Base-by-base conservation (phyloP, 148 eudicot genomes). In the Rhododendron williamsianum region DNA sequence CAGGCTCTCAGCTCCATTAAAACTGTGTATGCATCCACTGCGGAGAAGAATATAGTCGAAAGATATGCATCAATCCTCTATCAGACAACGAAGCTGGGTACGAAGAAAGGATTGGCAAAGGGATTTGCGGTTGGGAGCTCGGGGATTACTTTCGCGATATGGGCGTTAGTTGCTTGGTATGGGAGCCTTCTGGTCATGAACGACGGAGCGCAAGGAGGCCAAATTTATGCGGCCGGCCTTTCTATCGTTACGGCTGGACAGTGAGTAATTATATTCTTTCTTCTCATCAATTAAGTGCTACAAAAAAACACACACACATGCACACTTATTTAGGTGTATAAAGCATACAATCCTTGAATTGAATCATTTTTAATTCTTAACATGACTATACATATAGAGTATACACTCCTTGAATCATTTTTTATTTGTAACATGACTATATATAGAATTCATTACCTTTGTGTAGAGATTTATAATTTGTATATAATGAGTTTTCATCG, bases 141-240 rank as follows among this genome's bases (percentile, higher is more conserved):
- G 0, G 99, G 99, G 25, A 82, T 96, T 33, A 78, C 93, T 6
- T 96, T 94, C 69, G 95, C 95, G 2, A 96, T 96, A 71, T 96
- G 99, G 99, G 99, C 95, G 23, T 91, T 96, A 49, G 91, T 96
- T 73, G 98, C 99, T 72, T 96, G 99, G 99, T 96, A 96, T 88
- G 99, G 98, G 9, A 94, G 99, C 76, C 91, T 35, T 13, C 89
- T 96, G 90, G 91, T 96, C 52, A 94, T 96, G 95, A 81, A 93
- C 79, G 90, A 88, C 65, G 99, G 96, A n/a, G 97, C 95, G 72
- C 90, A 91, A 80, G 99, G 99, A 60, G 99, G 99, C 1, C 90
- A 86, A 67, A 90, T 96, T 88, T 96, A 95, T 88, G 94, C 98
- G 36, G 95, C 95, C 63, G 94, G 93, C 0, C 56, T 96, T 85